These are phyloP conservation scores for Albugo laibachii DNA, from an alignment of 352 stramenopile genomes.

Conservation along the genomic window DNA sequence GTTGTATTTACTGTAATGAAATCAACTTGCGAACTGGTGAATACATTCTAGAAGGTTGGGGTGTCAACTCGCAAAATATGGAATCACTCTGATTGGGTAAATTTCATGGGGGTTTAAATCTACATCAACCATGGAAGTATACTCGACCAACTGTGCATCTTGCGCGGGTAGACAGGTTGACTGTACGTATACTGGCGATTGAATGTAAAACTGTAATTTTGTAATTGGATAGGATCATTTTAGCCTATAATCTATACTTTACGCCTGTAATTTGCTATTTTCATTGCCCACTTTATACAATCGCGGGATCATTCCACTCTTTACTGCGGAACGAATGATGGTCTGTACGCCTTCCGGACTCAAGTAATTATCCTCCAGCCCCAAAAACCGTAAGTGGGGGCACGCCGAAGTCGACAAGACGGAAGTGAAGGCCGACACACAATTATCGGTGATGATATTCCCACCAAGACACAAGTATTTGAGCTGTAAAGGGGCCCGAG, in stretches of 20 bases:
- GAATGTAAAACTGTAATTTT: no score
- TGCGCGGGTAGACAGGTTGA: no score
- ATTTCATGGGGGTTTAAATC: no score
- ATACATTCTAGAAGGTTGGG: no score
- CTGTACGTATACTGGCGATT: no score
- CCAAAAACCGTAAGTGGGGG: constrained; percentile 38
- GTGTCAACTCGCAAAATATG: no score
- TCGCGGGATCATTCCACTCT: constrained; percentile 20
- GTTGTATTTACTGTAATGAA: no score
- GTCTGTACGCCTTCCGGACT: constrained; percentile 32
- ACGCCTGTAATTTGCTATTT: constrained; percentile 2
- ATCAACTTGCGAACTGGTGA: no score
- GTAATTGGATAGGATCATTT: no score
- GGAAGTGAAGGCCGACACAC: constrained; percentile 21
- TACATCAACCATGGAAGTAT: no score
- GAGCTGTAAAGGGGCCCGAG: constrained; percentile 10
- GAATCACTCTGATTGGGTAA: no score
- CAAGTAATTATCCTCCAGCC: constrained; percentile 67
- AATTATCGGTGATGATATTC: constrained; percentile 69
- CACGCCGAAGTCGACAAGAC: constrained; percentile 18
- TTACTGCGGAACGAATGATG: constrained; percentile 32
- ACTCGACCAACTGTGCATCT: no score
- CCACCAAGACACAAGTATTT: constrained; percentile 58
- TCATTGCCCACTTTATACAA: constrained; percentile 30
- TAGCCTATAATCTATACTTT: background rate